Percentiles rank a stretch among this genome's conserved stretches.
These are phyloP conservation scores for Litsea cubeba DNA, from an alignment of 164 flowering plant genomes.

Conservation along the genomic window DNA sequence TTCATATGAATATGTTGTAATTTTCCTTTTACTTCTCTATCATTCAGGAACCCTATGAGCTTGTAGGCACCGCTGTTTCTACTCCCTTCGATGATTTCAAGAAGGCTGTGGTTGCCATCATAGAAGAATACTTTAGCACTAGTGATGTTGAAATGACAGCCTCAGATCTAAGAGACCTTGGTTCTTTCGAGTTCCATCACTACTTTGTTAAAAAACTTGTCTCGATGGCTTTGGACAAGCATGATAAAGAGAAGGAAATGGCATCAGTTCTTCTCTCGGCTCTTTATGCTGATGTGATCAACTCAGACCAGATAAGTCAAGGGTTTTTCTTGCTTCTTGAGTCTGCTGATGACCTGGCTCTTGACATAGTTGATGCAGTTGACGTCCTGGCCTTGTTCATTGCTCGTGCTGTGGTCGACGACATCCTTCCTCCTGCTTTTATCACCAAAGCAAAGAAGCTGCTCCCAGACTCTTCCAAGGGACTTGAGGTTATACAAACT, in stretches of 20 bases:
- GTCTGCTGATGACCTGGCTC: conserved; percentile 88
- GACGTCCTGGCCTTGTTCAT: conserved; percentile 85
- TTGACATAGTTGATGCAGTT: conserved; percentile 89
- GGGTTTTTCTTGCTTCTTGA: conserved; percentile 91
- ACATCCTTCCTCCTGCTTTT: conserved; percentile 92
- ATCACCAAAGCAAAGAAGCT: conserved; percentile 64
- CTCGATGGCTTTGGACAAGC: conserved; percentile 95
- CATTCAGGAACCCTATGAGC: conserved; percentile 88
- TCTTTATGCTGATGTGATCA: conserved; percentile 87
- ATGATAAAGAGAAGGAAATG: conserved; percentile 98
- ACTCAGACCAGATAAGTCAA: conserved; percentile 77
- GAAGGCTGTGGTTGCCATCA: conserved; percentile 74
- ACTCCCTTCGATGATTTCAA: conserved; percentile 93
- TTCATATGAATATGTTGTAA: background rate
- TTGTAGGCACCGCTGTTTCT: conserved; percentile 66
- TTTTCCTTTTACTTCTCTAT: background rate
- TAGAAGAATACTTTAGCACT: conserved; percentile 91
- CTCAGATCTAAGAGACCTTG: conserved; percentile 79
- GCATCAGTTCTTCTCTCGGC: conserved; percentile 93
- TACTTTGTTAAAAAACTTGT: conserved; percentile 88
- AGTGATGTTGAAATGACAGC: conserved; percentile 81
- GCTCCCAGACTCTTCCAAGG: conserved; percentile 71
- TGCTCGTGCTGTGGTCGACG: conserved; percentile 99
- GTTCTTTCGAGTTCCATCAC: conserved; percentile 78
- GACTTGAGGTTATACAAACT: conserved; percentile 62